phyloP scores from a whole-genome alignment of 2,329 filamentous ascomycete species.

The Scleromitrula shiraiana region DNA sequence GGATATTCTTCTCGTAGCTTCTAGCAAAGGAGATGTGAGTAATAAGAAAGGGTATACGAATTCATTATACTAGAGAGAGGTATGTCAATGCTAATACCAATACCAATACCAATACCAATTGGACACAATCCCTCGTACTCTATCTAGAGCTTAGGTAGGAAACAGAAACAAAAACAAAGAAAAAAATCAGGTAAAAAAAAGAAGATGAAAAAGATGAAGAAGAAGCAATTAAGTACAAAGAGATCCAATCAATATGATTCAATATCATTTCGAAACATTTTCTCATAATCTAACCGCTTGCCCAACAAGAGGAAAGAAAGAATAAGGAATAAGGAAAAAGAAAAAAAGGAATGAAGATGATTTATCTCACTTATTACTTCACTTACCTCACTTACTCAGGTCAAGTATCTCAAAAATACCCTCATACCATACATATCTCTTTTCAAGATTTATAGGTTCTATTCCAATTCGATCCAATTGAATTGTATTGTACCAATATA shows the following conservation, averaged over 20 bases:
- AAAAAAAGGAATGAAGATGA: no score
- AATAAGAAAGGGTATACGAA: background rate
- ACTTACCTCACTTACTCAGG: no score
- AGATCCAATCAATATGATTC: constrained; percentile 2
- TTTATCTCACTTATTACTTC: no score
- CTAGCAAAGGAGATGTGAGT: background rate
- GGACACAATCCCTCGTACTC: background rate
- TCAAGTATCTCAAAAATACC: background rate
- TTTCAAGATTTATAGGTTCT: no score
- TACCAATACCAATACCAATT: no score
- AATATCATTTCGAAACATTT: background rate
- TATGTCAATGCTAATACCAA: background rate
- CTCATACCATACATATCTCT: constrained; percentile 1
- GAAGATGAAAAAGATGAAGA: background rate
- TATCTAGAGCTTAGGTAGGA: background rate
- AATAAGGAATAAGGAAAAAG: no score
- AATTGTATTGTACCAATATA: no score
- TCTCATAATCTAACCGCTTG: constrained; percentile 3
- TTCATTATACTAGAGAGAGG: background rate
- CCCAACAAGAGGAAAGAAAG: background rate
- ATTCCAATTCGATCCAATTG: no score
- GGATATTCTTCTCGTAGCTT: background rate
- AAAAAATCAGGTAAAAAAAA: background rate
- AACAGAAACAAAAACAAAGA: background rate
- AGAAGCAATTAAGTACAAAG: background rate